Evolutionary conservation across 805 yeast species (phyloP), one percentile per base, ranked within the genome.

Genomic region (Saccharomycopsis synnaedendra): DNA sequence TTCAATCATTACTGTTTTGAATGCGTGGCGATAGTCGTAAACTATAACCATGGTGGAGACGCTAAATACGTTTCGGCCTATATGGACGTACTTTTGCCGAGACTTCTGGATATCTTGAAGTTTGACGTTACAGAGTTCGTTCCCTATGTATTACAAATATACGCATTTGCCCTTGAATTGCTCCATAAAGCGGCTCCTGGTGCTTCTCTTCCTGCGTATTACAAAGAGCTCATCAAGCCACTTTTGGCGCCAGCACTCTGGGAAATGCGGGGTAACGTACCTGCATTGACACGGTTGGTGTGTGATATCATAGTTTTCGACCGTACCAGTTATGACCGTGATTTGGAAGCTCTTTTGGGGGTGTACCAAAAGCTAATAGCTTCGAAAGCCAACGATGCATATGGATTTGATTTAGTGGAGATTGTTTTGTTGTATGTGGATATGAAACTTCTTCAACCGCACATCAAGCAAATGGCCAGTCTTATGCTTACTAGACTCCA

Each of bases 311-410:
- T 79, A n/a, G 58, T 62, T 32, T 61, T 61, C 11, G 70, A 70
- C 39, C 55, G 58, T 6, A 46, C 56, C 2, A 56, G 64, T 2
- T 71, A 65, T 42, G 56, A 58, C n/a, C 74, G 71, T 43, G 46
- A 59, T 31, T 61, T 87, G 39, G 75, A 84, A 35, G 95, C 97
- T 3, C 75, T 93, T 32, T 68, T 93, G 39, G 99, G 99, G 38
- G 95, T 93, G n/a, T 94, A 86, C 70, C 98, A 94, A 66, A 87
- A 89, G 62, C 69, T 93, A 55, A 78, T 93, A 45, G 79, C 96
- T 1, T 86, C 97, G 0, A 84, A 82, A 55, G 73, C 78, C 10
- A 82, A 87, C 57, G 97, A 93, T 57, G 65, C 66, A 37, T 74
- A 78, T 57, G 97, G 97, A 1, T 83, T 93, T 63, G 97, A 93